Percentiles rank a stretch among this genome's conserved stretches.
phyloP scores from a whole-genome alignment of 2,329 filamentous ascomycete genomes.

The Epichloe sylvatica region DNA sequence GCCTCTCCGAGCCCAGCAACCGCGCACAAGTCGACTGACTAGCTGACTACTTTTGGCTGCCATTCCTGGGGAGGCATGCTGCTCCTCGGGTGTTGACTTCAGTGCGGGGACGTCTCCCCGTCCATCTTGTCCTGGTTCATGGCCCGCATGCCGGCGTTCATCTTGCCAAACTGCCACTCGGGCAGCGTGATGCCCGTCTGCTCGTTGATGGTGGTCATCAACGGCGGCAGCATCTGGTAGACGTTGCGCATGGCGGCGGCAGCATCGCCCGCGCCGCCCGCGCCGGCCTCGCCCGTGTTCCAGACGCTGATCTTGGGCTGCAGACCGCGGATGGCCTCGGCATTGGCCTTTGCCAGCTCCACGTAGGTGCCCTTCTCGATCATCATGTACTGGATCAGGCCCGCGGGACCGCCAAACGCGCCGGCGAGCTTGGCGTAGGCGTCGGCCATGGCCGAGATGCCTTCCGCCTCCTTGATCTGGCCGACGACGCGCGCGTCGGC shows the following conservation, averaged over 20 bases:
- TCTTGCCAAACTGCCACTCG: constrained; percentile 53
- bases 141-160: constrained; percentile 23
- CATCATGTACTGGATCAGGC: constrained; percentile 76
- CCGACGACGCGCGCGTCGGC: constrained; percentile 46
- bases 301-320: constrained; percentile 84
- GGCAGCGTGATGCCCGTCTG: constrained; percentile 75
- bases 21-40: too few species aligned
- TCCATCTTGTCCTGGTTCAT: constrained; percentile 9
- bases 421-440: constrained; percentile 60
- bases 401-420: constrained; percentile 65
- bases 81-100: too few species aligned
- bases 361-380: constrained; percentile 70
- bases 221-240: constrained; percentile 70
- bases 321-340: constrained; percentile 57
- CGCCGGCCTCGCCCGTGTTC: constrained; percentile 60
- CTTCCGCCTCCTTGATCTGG: constrained; percentile 63
- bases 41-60: too few species aligned
- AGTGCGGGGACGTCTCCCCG: too few species aligned
- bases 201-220: constrained; percentile 75
- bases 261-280: constrained; percentile 36
- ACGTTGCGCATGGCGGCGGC: constrained; percentile 56
- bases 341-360: constrained; percentile 65
- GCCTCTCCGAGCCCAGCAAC: too few species aligned
- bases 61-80: too few species aligned
- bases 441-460: constrained; percentile 61